These are phyloP conservation scores for Dictyostelium firmibasis DNA, from an alignment of 78 protist species.

Conservation along the genomic window DNA sequence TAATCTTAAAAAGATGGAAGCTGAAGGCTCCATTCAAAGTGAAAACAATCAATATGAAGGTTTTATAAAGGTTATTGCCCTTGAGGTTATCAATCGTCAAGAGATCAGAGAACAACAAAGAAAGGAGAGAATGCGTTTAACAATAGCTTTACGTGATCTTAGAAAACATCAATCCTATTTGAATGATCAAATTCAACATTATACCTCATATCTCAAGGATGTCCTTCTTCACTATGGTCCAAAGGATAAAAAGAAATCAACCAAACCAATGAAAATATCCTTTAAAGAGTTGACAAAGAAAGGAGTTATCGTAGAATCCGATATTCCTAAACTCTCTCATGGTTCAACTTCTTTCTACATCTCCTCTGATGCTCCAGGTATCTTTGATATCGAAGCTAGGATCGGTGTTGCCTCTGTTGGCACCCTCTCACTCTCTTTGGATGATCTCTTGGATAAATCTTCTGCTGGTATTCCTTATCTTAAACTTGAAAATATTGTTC, in stretches of 20 bases:
- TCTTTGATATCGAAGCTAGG: slow-evolving; percentile 82
- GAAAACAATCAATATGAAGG: slow-evolving; percentile 27
- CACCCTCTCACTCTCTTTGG: slow-evolving; percentile 23
- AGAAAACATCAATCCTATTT: slow-evolving; percentile 71
- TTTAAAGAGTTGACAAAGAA: slow-evolving; percentile 74
- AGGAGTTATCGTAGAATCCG: slow-evolving; percentile 81
- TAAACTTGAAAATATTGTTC: slow-evolving; percentile 65
- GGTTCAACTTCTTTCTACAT: slow-evolving; percentile 52
- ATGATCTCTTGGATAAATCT: slow-evolving; percentile 79
- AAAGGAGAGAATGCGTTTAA: slow-evolving; percentile 79
- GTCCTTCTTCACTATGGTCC: slow-evolving; percentile 41
- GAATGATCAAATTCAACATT: slow-evolving; percentile 77
- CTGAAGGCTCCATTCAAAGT: slow-evolving; percentile 24
- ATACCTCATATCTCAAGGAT: slow-evolving; percentile 65
- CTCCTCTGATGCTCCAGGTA: slow-evolving; percentile 73
- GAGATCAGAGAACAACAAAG: slow-evolving; percentile 82
- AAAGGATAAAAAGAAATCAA: slow-evolving; percentile 36
- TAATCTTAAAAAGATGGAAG: slow-evolving; percentile 72
- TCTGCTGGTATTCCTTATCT: slow-evolving; percentile 22
- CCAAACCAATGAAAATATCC: slow-evolving; percentile 50
- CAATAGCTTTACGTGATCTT: slow-evolving; percentile 57
- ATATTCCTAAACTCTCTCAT: slow-evolving; percentile 67
- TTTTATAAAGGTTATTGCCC: slow-evolving; percentile 53
- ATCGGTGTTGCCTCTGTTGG: slow-evolving; percentile 72
- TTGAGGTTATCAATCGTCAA: slow-evolving; percentile 80